Percentiles rank a stretch among this genome's conserved stretches.
phyloP scores from a whole-genome alignment of 805 yeast genomes.

The Metschnikowia anglica region DNA sequence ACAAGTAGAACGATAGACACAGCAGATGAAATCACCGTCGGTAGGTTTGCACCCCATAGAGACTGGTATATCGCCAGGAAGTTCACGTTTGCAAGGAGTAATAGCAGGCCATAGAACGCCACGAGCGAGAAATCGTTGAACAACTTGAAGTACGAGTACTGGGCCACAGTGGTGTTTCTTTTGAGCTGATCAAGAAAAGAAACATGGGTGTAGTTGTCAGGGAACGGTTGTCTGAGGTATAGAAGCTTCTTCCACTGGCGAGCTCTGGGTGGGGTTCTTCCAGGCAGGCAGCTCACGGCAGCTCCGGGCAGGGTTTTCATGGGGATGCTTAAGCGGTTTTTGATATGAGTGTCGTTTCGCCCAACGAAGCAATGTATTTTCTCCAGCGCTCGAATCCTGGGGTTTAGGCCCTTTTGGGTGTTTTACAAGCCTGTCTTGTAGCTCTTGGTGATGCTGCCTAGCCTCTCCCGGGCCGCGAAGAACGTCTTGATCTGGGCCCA shows the following conservation, averaged over 20 bases:
- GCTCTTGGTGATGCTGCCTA: too few relatives aligned
- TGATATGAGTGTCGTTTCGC: too few relatives aligned
- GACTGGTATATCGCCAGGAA: constrained; percentile 59
- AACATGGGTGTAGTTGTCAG: constrained; percentile 86
- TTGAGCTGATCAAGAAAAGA: constrained; percentile 79
- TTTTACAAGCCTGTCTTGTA: too few relatives aligned
- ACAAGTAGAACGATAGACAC: constrained; percentile 8
- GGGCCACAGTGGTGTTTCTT: constrained; percentile 71
- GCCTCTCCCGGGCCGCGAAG: too few relatives aligned
- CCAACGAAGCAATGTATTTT: too few relatives aligned
- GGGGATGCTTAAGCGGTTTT: neutral
- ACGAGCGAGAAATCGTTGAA: constrained; percentile 70
- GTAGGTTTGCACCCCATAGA: constrained; percentile 50
- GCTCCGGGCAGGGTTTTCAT: too few relatives aligned
- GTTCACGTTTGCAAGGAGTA: constrained; percentile 62
- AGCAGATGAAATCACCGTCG: constrained; percentile 33
- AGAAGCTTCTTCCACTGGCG: constrained; percentile 75
- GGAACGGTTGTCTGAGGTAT: constrained; percentile 82
- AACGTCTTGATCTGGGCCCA: too few relatives aligned
- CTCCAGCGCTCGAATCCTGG: too few relatives aligned
- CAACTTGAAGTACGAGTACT: constrained; percentile 62
- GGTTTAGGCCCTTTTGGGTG: too few relatives aligned
- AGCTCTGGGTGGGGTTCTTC: neutral
- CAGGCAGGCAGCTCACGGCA: neutral
- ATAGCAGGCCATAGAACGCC: constrained; percentile 61